Percentiles rank a stretch among this genome's conserved stretches.
Conservation (phyloP, 768 basidiomycete genomes). For the Calocybe indica region DNA sequence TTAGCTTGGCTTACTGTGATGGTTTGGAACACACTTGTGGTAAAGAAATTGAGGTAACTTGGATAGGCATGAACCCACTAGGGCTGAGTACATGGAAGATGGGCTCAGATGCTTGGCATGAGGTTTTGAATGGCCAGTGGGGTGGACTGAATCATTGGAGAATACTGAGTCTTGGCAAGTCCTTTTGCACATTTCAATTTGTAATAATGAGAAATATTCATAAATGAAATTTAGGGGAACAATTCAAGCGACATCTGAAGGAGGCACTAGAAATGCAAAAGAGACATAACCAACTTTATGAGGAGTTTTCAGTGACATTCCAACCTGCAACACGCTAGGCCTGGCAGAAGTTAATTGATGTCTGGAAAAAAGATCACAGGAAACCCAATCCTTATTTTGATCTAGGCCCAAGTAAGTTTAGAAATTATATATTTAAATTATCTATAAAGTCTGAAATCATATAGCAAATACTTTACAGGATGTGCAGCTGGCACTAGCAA, state of each 20-base stretch:
- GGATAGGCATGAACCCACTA: constrained; percentile 25
- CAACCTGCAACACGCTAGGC: too few species aligned
- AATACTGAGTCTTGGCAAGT: constrained; percentile 15
- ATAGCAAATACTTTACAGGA: neutral
- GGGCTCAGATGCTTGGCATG: constrained; percentile 23
- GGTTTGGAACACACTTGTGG: constrained; percentile 21
- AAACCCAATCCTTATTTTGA: neutral
- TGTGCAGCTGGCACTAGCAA: neutral
- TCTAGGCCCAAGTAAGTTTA: neutral
- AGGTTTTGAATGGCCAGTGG: constrained; percentile 31
- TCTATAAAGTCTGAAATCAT: too few species aligned
- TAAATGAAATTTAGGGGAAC: neutral
- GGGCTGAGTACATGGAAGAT: constrained; percentile 28
- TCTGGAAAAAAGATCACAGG: neutral
- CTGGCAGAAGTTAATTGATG: too few species aligned
- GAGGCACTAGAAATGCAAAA: neutral
- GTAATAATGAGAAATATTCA: neutral
- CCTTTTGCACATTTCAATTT: neutral
- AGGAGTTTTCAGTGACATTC: too few species aligned
- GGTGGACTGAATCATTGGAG: constrained; percentile 29
- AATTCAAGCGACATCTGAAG: neutral
- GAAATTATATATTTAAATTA: too few species aligned
- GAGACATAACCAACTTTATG: too few species aligned
- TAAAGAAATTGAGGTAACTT: constrained; percentile 29
- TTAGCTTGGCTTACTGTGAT: constrained; percentile 20